Conservation (phyloP, 73 alveolate species). For the Loxodes magnus region DNA sequence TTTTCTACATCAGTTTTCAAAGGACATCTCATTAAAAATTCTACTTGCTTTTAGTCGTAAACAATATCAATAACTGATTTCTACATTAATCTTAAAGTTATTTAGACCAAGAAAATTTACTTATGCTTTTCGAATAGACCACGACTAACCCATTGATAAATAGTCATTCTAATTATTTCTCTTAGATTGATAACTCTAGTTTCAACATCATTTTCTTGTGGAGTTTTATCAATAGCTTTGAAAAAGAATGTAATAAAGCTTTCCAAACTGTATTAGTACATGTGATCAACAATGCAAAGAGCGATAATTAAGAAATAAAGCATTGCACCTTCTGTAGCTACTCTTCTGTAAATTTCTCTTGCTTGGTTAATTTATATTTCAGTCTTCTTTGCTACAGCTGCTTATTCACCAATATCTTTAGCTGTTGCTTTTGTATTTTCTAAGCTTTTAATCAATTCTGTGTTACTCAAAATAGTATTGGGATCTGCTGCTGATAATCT, state of each 20-base stretch:
- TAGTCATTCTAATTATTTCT: conserved; percentile 91
- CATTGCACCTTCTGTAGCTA: conserved; percentile 99
- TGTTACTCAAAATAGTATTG: conserved; percentile 93
- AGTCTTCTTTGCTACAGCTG: conserved; percentile 81
- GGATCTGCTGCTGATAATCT: conserved; percentile 98
- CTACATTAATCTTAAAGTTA: conserved; percentile 97
- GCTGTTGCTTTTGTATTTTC: conserved; percentile 96
- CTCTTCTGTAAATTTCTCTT: conserved; percentile 98
- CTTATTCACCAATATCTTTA: conserved; percentile 82
- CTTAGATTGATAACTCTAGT: conserved; percentile 88
- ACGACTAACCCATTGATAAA: conserved; percentile 97
- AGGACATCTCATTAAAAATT: conserved; percentile 60
- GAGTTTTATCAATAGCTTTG: conserved; percentile 98
- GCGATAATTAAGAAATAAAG: conserved; percentile 96
- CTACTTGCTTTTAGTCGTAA: conserved; percentile 37
- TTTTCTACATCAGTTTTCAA: conserved; percentile 86
- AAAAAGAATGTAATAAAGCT: conserved; percentile 95
- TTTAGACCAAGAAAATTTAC: conserved; percentile 92
- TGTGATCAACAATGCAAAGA: conserved; percentile 96
- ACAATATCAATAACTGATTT: conserved; percentile 72
- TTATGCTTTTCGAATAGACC: conserved; percentile 99
- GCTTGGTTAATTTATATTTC: conserved; percentile 92
- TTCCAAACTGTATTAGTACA: conserved; percentile 99
- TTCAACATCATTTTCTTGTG: conserved; percentile 72
- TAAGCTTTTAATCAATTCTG: conserved; percentile 84